Evolutionary conservation across 176 grass and related monocot genomes (phyloP).

Genomic region (Urochloa ruziziensis): DNA sequence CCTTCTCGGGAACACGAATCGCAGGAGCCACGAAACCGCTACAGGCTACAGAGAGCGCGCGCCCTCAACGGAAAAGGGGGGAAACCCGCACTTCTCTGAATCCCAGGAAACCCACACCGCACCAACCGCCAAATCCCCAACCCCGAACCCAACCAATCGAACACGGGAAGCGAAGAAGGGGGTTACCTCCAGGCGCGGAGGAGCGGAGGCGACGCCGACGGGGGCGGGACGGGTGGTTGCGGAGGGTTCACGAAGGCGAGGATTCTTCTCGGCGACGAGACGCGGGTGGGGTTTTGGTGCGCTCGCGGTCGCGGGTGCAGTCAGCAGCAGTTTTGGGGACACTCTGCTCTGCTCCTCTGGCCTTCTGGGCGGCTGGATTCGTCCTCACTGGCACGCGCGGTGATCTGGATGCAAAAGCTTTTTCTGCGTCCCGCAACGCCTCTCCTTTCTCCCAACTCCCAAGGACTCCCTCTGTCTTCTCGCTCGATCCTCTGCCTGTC

Average conservation of each 20-base stretch:
- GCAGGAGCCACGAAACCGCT: neutral
- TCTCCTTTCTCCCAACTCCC: neutral
- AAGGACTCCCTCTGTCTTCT: too few species aligned
- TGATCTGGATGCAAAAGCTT: neutral
- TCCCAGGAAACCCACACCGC: neutral
- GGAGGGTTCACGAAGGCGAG: slow-evolving; percentile 8
- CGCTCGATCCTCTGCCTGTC: too few species aligned
- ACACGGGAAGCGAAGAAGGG: neutral
- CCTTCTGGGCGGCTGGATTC: neutral
- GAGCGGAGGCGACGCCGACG: neutral
- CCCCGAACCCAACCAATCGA: neutral
- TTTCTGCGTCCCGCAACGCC: neutral
- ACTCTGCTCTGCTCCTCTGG: neutral
- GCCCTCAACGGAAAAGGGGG: neutral
- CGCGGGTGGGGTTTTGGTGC: neutral
- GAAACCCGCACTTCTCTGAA: neutral
- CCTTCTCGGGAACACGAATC: neutral
- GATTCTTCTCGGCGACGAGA: slow-evolving; percentile 23
- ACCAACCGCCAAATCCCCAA: neutral
- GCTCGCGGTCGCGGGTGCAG: neutral
- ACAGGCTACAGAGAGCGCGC: neutral
- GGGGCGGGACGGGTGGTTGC: neutral
- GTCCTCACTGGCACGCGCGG: neutral
- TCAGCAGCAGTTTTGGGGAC: too few species aligned
- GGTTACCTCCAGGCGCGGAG: neutral